These are phyloP conservation scores for Lolium multiflorum DNA, from an alignment of 176 grass and related monocot species.

Conservation along the genomic window DNA sequence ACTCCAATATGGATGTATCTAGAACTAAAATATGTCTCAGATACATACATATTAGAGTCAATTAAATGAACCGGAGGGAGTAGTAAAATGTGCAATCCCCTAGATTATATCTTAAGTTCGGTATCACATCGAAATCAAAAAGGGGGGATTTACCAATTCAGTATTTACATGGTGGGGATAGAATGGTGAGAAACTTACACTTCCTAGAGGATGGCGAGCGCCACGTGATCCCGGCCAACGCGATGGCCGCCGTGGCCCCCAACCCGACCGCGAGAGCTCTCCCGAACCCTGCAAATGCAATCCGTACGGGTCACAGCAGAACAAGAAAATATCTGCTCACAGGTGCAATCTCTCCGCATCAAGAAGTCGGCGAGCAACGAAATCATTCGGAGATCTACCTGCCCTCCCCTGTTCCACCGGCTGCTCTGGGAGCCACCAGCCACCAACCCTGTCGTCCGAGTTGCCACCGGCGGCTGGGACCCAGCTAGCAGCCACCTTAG, in stretches of 20 bases:
- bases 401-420: slow-evolving; percentile 5
- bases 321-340: slow-evolving; percentile 29
- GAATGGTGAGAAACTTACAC: slow-evolving; percentile 38
- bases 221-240: slow-evolving; percentile 66
- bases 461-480: background rate
- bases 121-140: background rate
- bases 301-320: background rate
- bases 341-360: background rate
- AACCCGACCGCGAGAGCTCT: slow-evolving; percentile 55
- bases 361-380: background rate
- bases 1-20: too few species aligned
- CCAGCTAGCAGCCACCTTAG: slow-evolving; percentile 42
- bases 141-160: background rate
- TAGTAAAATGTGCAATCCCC: slow-evolving; percentile 9
- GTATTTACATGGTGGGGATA: background rate
- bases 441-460: slow-evolving; percentile 44
- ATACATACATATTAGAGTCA: too few species aligned
- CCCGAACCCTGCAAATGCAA: slow-evolving; percentile 51
- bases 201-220: slow-evolving; percentile 55
- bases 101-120: background rate
- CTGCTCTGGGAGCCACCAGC: slow-evolving; percentile 46
- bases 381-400: slow-evolving; percentile 24
- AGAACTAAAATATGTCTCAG: too few species aligned
- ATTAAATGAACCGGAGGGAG: too few species aligned
- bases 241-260: slow-evolving; percentile 62